Base-by-base conservation (phyloP, 2,329 filamentous ascomycete genomes). In the Onygenales sp. region DNA sequence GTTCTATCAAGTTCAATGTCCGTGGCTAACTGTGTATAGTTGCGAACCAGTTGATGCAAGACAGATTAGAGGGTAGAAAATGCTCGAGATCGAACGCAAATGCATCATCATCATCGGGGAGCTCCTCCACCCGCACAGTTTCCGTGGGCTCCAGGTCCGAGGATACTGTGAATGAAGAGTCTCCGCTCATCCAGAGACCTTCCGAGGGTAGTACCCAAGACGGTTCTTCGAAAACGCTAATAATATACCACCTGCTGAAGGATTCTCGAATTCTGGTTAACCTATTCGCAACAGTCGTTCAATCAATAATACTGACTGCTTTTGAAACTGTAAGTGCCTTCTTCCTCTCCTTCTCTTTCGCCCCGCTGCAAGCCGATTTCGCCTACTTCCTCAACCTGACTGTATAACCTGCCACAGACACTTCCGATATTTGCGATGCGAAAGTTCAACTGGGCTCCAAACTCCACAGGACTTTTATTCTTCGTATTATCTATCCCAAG, bases 401-500 rank as follows among this genome's bases (percentile, higher is more conserved):
- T 42, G 27, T 37, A 14, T 49, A n/a, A 34, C 37, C 8, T 44
- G 1, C 7, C 14, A n/a, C 37, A 69, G 66, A 76, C 81, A 0
- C 63, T 83, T 4, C 80, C 81, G 0, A 65, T 84, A 0, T 81
- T 79, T 56, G 77, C 81, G 3, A 73, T 77, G 58, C 61, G 69
- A 7, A 76, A 70, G 2, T 85, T 84, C 60, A 58, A 69, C 55
- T 84, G 80, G 78, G 67, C 72, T 44, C 76, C 82, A 0, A 74
- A 74, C 0, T 80, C 76, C 0, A 78, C 80, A 3, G 81, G 81
- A 1, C 64, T 84, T 5, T 67, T 81, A 8, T 83, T 85, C 61
- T 68, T 84, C 4, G 70, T 77, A 1, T 60, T 87, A 44, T 78
- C 83, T 43, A 65, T 84, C 5, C 84, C 84, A 0, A 76, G 77